phyloP scores from a whole-genome alignment of 2,329 filamentous ascomycete genomes.

The Penicillium brasilianum region DNA sequence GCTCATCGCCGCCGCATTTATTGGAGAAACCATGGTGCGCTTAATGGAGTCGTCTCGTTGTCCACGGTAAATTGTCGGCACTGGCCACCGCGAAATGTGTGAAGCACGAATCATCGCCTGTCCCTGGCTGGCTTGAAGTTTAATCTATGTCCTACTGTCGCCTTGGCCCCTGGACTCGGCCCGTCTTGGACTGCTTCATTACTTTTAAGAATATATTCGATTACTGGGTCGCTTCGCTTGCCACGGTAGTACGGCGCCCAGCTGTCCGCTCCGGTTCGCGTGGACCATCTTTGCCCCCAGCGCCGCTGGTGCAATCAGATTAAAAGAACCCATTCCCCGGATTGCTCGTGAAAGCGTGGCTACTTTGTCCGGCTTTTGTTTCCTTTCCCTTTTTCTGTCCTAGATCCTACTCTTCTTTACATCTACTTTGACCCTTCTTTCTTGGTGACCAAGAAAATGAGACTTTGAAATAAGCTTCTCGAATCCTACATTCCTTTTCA shows the following conservation, averaged over 20 bases:
- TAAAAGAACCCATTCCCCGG: conserved; percentile 13
- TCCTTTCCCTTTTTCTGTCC: not conserved
- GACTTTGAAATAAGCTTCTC: not conserved
- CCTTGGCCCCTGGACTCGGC: not conserved
- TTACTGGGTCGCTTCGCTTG: not conserved
- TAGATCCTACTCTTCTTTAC: not conserved
- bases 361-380: conserved; percentile 1
- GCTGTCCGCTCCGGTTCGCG: not conserved
- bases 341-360: not conserved
- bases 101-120: conserved; percentile 2
- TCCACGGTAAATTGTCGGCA: conserved; percentile 6
- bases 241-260: not conserved
- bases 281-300: conserved; percentile 1
- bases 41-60: conserved; percentile 10
- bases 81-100: conserved; percentile 2
- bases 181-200: not conserved
- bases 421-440: not conserved
- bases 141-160: conserved; percentile 11
- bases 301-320: not conserved
- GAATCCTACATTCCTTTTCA: conserved; percentile 1
- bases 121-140: conserved; percentile 5
- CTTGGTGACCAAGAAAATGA: conserved; percentile 1
- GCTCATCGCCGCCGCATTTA: conserved; percentile 14
- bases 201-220: not conserved
- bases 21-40: conserved; percentile 2